phyloP scores from a whole-genome alignment of 1,284 basidiomycete species.

The Ustilago hordei region DNA sequence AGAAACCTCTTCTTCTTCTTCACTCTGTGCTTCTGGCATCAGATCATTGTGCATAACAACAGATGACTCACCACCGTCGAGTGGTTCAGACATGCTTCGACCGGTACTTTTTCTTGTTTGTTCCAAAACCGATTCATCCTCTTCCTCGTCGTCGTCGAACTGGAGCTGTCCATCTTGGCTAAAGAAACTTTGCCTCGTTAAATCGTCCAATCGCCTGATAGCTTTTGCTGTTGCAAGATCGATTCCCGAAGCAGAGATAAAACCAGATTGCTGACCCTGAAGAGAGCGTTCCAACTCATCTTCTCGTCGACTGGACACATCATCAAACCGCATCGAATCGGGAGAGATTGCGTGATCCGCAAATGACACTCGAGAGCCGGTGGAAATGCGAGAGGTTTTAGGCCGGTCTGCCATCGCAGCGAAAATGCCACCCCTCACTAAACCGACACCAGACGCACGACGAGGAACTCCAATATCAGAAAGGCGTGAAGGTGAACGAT shows the following conservation, averaged over 20 bases:
- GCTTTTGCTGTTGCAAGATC: constrained; percentile 27
- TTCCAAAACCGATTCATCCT: not conserved
- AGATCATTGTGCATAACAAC: constrained; percentile 43
- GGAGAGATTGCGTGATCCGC: constrained; percentile 27
- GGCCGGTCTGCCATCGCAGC: constrained; percentile 41
- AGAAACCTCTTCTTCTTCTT: constrained; percentile 36
- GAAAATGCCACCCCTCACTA: constrained; percentile 47
- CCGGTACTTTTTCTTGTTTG: constrained; percentile 19
- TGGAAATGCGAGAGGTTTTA: constrained; percentile 27
- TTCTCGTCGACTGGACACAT: constrained; percentile 42
- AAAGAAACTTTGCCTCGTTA: constrained; percentile 48
- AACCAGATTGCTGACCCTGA: constrained; percentile 12
- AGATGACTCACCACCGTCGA: constrained; percentile 33
- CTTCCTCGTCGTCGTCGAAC: constrained; percentile 27
- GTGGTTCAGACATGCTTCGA: constrained; percentile 42
- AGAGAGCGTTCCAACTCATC: constrained; percentile 41
- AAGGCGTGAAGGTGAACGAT: constrained; percentile 27
- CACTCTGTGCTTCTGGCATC: constrained; percentile 13
- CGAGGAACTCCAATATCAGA: constrained; percentile 45
- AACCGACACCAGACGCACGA: constrained; percentile 28
- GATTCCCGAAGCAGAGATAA: constrained; percentile 36
- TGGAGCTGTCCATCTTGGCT: constrained; percentile 39
- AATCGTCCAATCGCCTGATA: constrained; percentile 42
- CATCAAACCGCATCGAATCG: constrained; percentile 28
- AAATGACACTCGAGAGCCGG: constrained; percentile 44